A percentile compares a stretch with the other conserved stretches of the same genome.
Evolutionary conservation across 768 basidiomycete genomes (phyloP).

Genomic region (Pholiota microspora): DNA sequence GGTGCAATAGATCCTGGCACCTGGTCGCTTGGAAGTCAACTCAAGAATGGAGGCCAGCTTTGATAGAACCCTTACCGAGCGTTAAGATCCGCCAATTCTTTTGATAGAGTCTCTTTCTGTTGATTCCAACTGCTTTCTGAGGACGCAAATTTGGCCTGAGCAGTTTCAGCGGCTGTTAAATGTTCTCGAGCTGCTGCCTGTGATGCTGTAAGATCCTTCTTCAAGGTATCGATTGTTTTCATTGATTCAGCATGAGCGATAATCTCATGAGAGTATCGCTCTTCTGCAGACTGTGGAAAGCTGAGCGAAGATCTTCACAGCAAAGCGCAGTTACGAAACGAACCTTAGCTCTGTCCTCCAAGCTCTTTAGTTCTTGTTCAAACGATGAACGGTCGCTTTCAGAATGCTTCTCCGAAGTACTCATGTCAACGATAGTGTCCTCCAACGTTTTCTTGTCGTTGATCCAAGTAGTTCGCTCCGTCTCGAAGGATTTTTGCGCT

Average conservation of each 20-base stretch:
- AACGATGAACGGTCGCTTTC: conserved; percentile 62
- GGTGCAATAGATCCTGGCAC: conserved; percentile 68
- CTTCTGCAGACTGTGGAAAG: conserved; percentile 61
- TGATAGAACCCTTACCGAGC: conserved; percentile 46
- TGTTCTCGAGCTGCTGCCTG: conserved; percentile 59
- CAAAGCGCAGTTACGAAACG: conserved; percentile 7
- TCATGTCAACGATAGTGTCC: conserved; percentile 79
- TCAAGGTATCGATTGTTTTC: conserved; percentile 64
- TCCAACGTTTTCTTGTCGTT: conserved; percentile 82
- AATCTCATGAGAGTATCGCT: conserved; percentile 79
- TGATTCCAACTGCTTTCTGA: conserved; percentile 81
- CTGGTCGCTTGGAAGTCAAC: conserved; percentile 31
- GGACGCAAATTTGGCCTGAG: conserved; percentile 64
- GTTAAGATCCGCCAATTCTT: conserved; percentile 73
- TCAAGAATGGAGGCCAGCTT: neutral
- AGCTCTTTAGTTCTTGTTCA: conserved; percentile 62
- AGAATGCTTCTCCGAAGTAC: conserved; percentile 65
- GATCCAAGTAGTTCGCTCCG: conserved; percentile 66
- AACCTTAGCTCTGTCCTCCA: conserved; percentile 72
- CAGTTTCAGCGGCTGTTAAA: conserved; percentile 65
- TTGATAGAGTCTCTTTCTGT: conserved; percentile 74
- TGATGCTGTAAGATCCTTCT: conserved; percentile 53
- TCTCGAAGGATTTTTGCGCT: conserved; percentile 63
- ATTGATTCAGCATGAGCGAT: conserved; percentile 84
- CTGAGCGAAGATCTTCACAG: neutral